These are phyloP conservation scores for Saccharomycopsis sp. DNA, from an alignment of 805 yeast genomes.

Conservation along the genomic window DNA sequence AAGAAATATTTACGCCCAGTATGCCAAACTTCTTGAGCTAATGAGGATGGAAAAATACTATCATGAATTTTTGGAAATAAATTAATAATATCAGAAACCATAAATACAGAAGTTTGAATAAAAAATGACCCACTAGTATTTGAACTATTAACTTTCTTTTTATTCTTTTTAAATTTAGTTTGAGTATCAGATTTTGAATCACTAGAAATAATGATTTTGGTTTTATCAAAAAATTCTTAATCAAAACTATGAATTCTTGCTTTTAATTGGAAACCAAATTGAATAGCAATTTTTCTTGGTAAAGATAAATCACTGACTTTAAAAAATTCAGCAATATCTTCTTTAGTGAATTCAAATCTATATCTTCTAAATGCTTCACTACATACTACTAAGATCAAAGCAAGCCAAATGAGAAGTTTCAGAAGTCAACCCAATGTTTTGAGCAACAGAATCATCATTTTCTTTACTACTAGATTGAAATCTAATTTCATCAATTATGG, in stretches of 20 bases:
- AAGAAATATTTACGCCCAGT: slow-evolving; percentile 38
- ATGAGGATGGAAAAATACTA: slow-evolving; percentile 50
- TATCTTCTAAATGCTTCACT: slow-evolving; percentile 51
- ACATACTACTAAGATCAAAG: slow-evolving; percentile 32
- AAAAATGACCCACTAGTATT: slow-evolving; percentile 3
- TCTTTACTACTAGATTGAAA: slow-evolving; percentile 25
- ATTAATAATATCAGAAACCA: slow-evolving; percentile 51
- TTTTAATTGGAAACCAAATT: slow-evolving; percentile 83
- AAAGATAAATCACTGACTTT: slow-evolving; percentile 22
- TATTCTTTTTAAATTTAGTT: slow-evolving; percentile 23
- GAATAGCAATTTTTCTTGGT: slow-evolving; percentile 61
- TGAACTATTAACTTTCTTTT: slow-evolving; percentile 25
- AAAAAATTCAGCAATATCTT: slow-evolving; percentile 27
- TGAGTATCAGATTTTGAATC: not conserved
- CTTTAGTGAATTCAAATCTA: slow-evolving; percentile 41
- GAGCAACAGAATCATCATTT: slow-evolving; percentile 44
- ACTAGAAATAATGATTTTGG: not conserved
- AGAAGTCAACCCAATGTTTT: slow-evolving; percentile 49
- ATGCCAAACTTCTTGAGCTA: slow-evolving; percentile 68
- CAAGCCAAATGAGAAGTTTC: slow-evolving; percentile 51
- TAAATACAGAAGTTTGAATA: slow-evolving; percentile 26
- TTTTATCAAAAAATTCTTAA: slow-evolving; percentile 26
- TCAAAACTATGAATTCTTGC: slow-evolving; percentile 33
- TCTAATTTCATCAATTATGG: not conserved
- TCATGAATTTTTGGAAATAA: slow-evolving; percentile 72